phyloP scores from a whole-genome alignment of 495 filamentous ascomycete species.

The Astrothelium subdiscretum region DNA sequence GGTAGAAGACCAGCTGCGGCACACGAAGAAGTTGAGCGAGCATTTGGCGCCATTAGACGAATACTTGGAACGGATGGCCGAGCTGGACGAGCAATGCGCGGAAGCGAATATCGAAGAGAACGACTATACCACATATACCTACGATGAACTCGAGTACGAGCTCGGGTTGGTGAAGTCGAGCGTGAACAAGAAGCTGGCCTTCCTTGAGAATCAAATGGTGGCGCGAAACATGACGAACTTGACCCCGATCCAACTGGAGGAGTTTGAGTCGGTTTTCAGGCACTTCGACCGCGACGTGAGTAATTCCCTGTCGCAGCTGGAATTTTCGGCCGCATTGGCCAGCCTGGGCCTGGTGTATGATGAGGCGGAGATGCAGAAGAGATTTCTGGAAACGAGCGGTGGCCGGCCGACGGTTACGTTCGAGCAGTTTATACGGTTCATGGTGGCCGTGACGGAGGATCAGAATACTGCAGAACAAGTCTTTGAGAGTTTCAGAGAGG shows the following conservation, averaged over 20 bases:
- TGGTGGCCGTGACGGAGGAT: slow-evolving; percentile 97
- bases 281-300: slow-evolving; percentile 93
- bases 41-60: slow-evolving; percentile 79
- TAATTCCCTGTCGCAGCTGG: slow-evolving; percentile 84
- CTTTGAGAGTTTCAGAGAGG: slow-evolving; percentile 90
- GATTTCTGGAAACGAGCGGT: slow-evolving; percentile 70
- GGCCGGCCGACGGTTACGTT: slow-evolving; percentile 72
- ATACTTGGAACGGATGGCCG: slow-evolving; percentile 72
- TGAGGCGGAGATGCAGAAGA: slow-evolving; percentile 90
- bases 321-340: slow-evolving; percentile 89
- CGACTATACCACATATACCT: slow-evolving; percentile 94
- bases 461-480: slow-evolving; percentile 98
- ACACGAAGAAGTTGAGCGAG: slow-evolving; percentile 66
- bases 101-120: slow-evolving; percentile 99
- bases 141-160: slow-evolving; percentile 92
- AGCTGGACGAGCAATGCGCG: slow-evolving; percentile 73
- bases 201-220: slow-evolving; percentile 94
- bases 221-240: slow-evolving; percentile 97
- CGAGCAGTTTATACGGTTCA: slow-evolving; percentile 97
- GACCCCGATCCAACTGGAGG: slow-evolving; percentile 93
- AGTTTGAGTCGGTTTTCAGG: slow-evolving; percentile 94
- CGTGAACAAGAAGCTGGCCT: slow-evolving; percentile 88
- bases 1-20: slow-evolving; percentile 80
- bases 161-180: slow-evolving; percentile 78
- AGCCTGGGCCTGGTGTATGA: slow-evolving; percentile 89